Conservation (phyloP, 331 rosid species). For the Quercus lobata region DNA sequence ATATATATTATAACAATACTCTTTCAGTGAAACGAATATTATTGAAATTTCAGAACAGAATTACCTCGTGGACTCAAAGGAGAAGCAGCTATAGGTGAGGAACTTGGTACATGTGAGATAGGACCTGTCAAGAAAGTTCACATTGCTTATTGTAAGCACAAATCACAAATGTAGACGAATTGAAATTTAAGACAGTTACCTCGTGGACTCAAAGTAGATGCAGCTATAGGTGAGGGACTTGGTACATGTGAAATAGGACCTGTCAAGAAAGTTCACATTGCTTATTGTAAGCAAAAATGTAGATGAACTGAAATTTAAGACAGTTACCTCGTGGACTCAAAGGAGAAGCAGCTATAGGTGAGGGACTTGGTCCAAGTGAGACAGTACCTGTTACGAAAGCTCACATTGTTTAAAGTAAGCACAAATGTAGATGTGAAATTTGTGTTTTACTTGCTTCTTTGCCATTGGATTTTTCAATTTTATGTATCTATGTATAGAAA, state of each 20-base stretch:
- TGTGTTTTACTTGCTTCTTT: not conserved
- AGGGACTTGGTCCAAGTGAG: constrained; percentile 24
- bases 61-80: constrained; percentile 34
- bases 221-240: no score
- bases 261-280: no score
- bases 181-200: no score
- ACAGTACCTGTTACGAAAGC: constrained; percentile 42
- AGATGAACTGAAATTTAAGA: no score
- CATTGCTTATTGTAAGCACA: no score
- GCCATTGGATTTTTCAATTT: not conserved
- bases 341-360: constrained; percentile 45
- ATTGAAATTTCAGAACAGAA: not conserved
- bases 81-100: no score
- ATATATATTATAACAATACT: not conserved
- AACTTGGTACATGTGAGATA: no score
- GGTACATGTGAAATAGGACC: no score
- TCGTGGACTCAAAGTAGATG: no score
- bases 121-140: no score
- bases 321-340: constrained; percentile 28
- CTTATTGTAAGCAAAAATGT: no score
- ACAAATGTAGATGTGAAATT: not conserved
- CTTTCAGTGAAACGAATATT: not conserved
- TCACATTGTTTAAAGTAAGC: not conserved
- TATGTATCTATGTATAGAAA: not conserved
- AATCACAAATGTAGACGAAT: no score